phyloP scores from a whole-genome alignment of 2,329 filamentous ascomycete species.

The Penicillium sp. region DNA sequence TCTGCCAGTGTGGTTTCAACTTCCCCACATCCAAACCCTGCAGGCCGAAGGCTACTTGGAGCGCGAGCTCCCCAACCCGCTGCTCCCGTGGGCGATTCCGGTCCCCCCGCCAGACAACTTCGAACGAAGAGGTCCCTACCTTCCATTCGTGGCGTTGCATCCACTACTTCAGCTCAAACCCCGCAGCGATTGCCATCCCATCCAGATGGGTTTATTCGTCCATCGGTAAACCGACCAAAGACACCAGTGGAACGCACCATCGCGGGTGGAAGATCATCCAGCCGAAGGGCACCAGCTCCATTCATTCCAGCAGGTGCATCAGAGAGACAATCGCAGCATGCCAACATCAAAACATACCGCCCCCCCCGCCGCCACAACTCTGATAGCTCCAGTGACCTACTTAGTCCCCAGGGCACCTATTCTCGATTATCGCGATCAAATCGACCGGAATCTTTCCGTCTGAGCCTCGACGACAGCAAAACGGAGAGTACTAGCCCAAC shows the following conservation, averaged over 20 bases:
- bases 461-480: slow-evolving; percentile 48
- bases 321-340: slow-evolving; percentile 74
- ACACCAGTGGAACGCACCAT: slow-evolving; percentile 66
- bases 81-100: slow-evolving; percentile 45
- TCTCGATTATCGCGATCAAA: slow-evolving; percentile 43
- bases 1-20: slow-evolving; percentile 60
- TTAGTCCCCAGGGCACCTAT: slow-evolving; percentile 40
- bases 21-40: slow-evolving; percentile 59
- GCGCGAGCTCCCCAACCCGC: slow-evolving; percentile 37
- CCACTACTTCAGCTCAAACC: slow-evolving; percentile 30
- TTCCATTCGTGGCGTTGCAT: slow-evolving; percentile 50
- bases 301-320: slow-evolving; percentile 79
- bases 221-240: slow-evolving; percentile 55
- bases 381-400: slow-evolving; percentile 61
- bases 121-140: slow-evolving; percentile 64
- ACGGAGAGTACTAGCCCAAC: slow-evolving; percentile 55
- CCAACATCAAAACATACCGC: slow-evolving; percentile 69
- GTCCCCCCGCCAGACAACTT: slow-evolving; percentile 56
- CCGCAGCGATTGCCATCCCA: slow-evolving; percentile 41
- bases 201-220: slow-evolving; percentile 36
- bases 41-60: slow-evolving; percentile 61
- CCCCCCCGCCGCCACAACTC: slow-evolving; percentile 80
- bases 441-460: slow-evolving; percentile 52
- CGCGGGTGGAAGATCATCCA: slow-evolving; percentile 41
- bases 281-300: slow-evolving; percentile 65